Conservation (phyloP, 2,329 filamentous ascomycete genomes). For the Aspergillus sp. region DNA sequence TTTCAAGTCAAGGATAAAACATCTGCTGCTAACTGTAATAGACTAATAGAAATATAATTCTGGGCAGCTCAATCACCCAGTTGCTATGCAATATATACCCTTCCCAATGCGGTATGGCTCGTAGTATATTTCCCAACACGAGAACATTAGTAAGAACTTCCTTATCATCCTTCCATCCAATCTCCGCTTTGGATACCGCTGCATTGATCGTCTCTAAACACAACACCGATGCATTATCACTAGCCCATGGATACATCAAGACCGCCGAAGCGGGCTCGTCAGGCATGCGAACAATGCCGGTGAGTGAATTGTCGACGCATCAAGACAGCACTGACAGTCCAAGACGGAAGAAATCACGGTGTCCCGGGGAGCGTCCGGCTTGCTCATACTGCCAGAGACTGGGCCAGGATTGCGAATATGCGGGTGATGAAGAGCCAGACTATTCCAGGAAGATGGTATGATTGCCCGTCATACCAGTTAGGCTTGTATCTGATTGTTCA, state of each 20-base stretch:
- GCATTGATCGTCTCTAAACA: no score
- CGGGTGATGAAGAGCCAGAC: slow-evolving; percentile 11
- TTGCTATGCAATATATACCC: no score
- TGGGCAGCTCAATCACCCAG: no score
- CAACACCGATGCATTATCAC: neutral
- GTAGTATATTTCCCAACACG: no score
- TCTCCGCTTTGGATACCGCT: no score
- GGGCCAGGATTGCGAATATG: slow-evolving; percentile 32
- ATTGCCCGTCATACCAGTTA: no score
- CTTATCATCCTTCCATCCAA: no score
- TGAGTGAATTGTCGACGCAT: neutral
- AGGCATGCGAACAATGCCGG: slow-evolving; percentile 35
- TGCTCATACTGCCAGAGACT: slow-evolving; percentile 35
- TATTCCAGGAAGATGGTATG: slow-evolving; percentile 7
- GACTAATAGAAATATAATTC: no score
- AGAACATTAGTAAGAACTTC: no score
- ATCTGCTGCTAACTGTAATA: no score
- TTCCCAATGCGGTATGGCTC: no score
- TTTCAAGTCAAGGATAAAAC: no score
- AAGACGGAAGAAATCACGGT: slow-evolving; percentile 35
- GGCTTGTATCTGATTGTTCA: neutral
- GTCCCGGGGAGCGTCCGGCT: slow-evolving; percentile 32
- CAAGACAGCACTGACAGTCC: neutral
- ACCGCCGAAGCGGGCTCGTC: slow-evolving; percentile 12
- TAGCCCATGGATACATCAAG: neutral